Base-by-base conservation (phyloP, 2,329 filamentous ascomycete genomes). In the Fusarium sp. region DNA sequence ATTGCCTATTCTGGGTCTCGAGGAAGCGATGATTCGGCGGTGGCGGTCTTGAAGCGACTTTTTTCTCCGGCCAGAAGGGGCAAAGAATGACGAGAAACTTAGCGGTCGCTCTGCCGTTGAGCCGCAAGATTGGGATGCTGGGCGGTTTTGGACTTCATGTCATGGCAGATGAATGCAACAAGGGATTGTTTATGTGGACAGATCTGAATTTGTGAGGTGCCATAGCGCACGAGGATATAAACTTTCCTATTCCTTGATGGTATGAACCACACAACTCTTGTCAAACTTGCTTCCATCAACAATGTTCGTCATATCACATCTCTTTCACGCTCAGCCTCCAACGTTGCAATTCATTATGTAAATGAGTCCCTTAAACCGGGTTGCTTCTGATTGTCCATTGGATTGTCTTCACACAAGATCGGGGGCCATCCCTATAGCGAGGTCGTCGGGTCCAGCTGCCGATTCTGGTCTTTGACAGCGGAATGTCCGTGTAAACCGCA, bases 41-140 rank as follows among this genome's bases (percentile, higher is more conserved):
- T 44, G 60, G 54, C 25, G 25, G 43, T 44, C 13, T 33, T 33
- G 16, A 1, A 12, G 43, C 9, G 15, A 23, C 16, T 35, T 37
- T 43, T 71, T 58, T 43, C 46, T 50, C n/a, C 32, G 46, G n/a
- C 9, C 25, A 60, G 15, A 52, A 59, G 59, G 65, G 52, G 65
- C 40, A 73, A 67, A 42, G 53, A 47, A 60, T 11, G 38, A 54
- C 43, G 65, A 61, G 60, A 43, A 23, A 73, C 53, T 66, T 73
- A 71, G 68, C 56, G 23, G 67, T 52, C 28, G 64, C 60, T 73
- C 47, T 67, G 43, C 70, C 66, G 70, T 50, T 67, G 71, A 73
- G 71, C 70, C 70, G 37, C 70, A 73, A 44, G 35, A 16, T 59
- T 38, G 46, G 50, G 19, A n/a, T 21, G 7, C 44, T 69, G 16